These are phyloP conservation scores for Luffa aegyptiaca DNA, from an alignment of 306 rosid species.

Conservation along the genomic window DNA sequence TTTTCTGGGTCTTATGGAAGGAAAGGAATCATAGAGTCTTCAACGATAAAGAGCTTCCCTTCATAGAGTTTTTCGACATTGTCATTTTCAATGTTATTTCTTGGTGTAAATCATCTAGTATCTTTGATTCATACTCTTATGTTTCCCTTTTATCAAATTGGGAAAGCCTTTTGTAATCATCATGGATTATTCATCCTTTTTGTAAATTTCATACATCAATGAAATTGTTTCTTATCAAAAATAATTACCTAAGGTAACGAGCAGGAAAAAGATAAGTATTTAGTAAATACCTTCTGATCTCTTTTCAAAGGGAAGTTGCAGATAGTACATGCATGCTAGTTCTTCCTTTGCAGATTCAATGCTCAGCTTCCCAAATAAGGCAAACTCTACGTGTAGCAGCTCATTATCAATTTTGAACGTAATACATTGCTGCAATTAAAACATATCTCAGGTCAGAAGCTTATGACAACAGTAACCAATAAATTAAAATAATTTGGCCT, in stretches of 20 bases:
- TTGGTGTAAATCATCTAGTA: too few species aligned
- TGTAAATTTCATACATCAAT: too few species aligned
- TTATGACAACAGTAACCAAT: neutral
- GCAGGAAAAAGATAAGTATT: neutral
- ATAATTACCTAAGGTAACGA: neutral
- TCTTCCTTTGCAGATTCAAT: conserved; percentile 56
- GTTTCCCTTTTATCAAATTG: too few species aligned
- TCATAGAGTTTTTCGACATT: too few species aligned
- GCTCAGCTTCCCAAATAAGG: conserved; percentile 34
- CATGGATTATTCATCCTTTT: too few species aligned
- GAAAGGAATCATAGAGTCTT: too few species aligned
- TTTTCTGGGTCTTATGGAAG: too few species aligned
- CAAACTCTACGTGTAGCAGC: conserved; percentile 30
- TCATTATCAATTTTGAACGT: conserved; percentile 50
- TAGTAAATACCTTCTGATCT: conserved; percentile 67
- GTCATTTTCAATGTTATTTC: too few species aligned
- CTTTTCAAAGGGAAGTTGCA: conserved; percentile 57
- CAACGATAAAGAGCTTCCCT: too few species aligned
- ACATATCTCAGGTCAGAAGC: conserved; percentile 22
- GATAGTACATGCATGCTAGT: conserved; percentile 75
- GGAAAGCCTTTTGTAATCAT: too few species aligned
- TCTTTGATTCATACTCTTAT: too few species aligned
- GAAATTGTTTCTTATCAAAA: too few species aligned
- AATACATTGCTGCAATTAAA: conserved; percentile 39
- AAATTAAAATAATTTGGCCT: neutral